Evolutionary conservation across 73 alveolate species (phyloP).

Genomic region (Uronychia setigera): DNA sequence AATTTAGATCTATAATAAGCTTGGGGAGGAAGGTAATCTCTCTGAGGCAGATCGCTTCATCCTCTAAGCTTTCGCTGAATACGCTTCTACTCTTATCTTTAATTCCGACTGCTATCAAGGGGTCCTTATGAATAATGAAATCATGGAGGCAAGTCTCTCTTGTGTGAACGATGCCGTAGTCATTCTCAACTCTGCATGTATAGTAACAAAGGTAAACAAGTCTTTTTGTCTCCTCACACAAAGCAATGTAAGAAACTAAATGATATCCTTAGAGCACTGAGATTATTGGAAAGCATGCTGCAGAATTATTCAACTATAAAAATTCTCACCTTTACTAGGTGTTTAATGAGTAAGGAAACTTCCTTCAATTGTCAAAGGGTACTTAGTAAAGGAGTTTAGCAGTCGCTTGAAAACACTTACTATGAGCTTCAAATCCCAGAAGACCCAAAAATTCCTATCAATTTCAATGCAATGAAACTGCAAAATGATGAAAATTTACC

Average conservation of each 20-base stretch:
- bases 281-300: background rate
- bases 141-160: conserved; percentile 16
- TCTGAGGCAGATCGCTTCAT: background rate
- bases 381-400: no score
- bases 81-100: conserved; percentile 22
- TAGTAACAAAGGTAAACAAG: conserved; percentile 40
- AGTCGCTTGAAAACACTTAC: no score
- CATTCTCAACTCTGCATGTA: conserved; percentile 22
- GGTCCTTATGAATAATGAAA: conserved; percentile 10
- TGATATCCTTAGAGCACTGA: background rate
- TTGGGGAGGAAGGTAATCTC: background rate
- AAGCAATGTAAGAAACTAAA: background rate
- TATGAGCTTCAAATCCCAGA: no score
- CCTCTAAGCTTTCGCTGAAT: conserved; percentile 8
- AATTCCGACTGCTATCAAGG: conserved; percentile 27
- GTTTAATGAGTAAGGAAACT: background rate
- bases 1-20: conserved; percentile 14
- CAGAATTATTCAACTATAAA: background rate
- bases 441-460: no score
- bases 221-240: conserved; percentile 1
- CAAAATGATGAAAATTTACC: no score
- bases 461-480: no score
- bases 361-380: no score
- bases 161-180: conserved; percentile 42
- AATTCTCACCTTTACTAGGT: background rate